phyloP scores from a whole-genome alignment of 257 asterid species.

The Solanum bukasovii region DNA sequence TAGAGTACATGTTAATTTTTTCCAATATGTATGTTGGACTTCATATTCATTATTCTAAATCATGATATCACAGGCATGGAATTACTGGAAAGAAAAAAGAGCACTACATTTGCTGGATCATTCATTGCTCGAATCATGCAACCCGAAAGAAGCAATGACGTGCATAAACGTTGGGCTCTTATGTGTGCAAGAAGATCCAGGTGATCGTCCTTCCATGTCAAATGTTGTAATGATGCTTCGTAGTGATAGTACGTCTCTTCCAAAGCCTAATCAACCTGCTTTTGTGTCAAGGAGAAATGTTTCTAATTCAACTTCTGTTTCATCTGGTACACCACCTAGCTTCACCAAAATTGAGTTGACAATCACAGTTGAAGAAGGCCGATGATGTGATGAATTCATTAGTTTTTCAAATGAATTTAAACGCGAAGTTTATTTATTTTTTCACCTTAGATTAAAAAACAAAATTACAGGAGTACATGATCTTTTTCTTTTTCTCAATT shows the following conservation, averaged over 20 bases:
- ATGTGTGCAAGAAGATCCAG: constrained; percentile 23
- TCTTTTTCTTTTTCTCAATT: not conserved
- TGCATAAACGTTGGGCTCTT: constrained; percentile 19
- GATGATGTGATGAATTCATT: not conserved
- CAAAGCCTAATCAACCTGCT: constrained; percentile 15
- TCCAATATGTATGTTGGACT: not conserved
- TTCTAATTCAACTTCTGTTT: not conserved
- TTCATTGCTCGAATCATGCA: not conserved
- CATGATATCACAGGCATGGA: constrained; percentile 17
- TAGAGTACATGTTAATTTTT: not conserved
- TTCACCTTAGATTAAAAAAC: not conserved
- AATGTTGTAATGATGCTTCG: constrained; percentile 14
- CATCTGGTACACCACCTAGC: not conserved
- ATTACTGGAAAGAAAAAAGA: constrained; percentile 14
- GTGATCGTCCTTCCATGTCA: constrained; percentile 21
- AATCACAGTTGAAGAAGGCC: constrained; percentile 1
- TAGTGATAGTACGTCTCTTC: constrained; percentile 1
- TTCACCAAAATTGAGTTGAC: not conserved
- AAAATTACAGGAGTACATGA: not conserved
- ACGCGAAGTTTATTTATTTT: not conserved
- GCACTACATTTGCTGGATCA: constrained; percentile 6
- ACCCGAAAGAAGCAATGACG: not conserved
- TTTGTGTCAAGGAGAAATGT: not conserved
- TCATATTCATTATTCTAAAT: not conserved
- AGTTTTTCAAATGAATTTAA: not conserved